A percentile compares a stretch with the other conserved stretches of the same genome.
These are phyloP conservation scores for Pulveroboletus ravenelii DNA, from an alignment of 768 basidiomycete genomes.

Conservation along the genomic window DNA sequence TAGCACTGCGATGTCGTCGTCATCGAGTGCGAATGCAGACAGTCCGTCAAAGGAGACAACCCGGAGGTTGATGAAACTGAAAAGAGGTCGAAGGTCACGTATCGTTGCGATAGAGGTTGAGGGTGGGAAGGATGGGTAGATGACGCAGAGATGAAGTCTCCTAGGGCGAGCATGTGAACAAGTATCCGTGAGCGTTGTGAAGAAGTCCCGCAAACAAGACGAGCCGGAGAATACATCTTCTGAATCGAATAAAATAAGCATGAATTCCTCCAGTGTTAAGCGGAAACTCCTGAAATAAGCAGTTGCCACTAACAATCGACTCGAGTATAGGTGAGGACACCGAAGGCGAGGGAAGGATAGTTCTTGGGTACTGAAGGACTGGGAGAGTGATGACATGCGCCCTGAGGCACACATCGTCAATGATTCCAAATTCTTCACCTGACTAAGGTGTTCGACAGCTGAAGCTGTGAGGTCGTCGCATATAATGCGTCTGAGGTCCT, in stretches of 20 bases:
- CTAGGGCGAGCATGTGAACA: slow-evolving; percentile 12
- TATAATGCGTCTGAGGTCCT: too few species aligned
- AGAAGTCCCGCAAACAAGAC: slow-evolving; percentile 9
- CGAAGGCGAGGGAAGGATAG: too few species aligned
- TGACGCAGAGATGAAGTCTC: slow-evolving; percentile 11
- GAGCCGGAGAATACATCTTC: slow-evolving; percentile 8
- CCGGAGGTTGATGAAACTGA: slow-evolving; percentile 12
- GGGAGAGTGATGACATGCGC: too few species aligned
- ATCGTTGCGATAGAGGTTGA: not conserved
- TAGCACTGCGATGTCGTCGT: slow-evolving; percentile 12
- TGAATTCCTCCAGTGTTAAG: slow-evolving; percentile 14
- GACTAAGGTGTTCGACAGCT: too few species aligned
- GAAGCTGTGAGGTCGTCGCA: too few species aligned
- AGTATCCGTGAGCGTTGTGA: slow-evolving; percentile 6
- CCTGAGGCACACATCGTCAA: too few species aligned
- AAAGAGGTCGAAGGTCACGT: slow-evolving; percentile 11
- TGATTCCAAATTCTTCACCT: too few species aligned
- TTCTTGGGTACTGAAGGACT: too few species aligned
- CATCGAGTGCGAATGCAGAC: slow-evolving; percentile 10
- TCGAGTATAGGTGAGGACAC: too few species aligned
- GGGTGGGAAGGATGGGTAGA: slow-evolving; percentile 10
- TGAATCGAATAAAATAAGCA: slow-evolving; percentile 16
- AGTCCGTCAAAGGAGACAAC: slow-evolving; percentile 17
- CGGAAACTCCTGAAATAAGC: slow-evolving; percentile 6
- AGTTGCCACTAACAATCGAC: slow-evolving; percentile 6